Evolutionary conservation across 768 basidiomycete species (phyloP).

Genomic region (Rubroboletus satanas): DNA sequence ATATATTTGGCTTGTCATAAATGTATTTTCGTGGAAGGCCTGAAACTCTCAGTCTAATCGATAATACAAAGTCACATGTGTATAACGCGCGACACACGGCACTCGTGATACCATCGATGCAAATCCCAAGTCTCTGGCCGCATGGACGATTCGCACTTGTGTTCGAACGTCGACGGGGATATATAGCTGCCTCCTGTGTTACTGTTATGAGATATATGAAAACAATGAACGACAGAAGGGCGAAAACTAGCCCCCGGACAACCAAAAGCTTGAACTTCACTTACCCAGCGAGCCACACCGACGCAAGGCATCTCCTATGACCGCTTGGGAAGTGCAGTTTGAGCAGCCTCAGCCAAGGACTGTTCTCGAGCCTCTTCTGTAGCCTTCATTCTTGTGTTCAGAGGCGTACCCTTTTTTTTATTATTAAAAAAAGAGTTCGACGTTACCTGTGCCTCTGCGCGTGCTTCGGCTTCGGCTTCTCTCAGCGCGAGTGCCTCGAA

Average conservation of each 20-base stretch:
- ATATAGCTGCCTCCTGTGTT: not conserved
- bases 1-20: not conserved
- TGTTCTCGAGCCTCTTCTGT: conserved; percentile 28
- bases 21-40: not conserved
- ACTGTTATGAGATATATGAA: not conserved
- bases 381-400: conserved; percentile 12
- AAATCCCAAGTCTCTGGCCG: not conserved
- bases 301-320: not conserved
- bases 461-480: conserved; percentile 21
- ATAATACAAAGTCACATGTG: not conserved
- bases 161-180: not conserved
- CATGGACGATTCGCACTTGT: not conserved
- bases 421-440: not conserved
- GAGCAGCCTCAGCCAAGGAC: conserved; percentile 31
- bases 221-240: not conserved
- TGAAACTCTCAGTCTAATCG: not conserved
- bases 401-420: not conserved
- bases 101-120: not conserved
- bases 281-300: not conserved
- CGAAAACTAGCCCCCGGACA: not conserved
- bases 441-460: conserved; percentile 15
- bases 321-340: conserved; percentile 21
- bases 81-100: not conserved
- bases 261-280: not conserved
- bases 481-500: conserved; percentile 21